Evolutionary conservation across 2,329 filamentous ascomycete species (phyloP), one percentile per base, ranked within the genome.

Genomic region (Monosporascus sp.): DNA sequence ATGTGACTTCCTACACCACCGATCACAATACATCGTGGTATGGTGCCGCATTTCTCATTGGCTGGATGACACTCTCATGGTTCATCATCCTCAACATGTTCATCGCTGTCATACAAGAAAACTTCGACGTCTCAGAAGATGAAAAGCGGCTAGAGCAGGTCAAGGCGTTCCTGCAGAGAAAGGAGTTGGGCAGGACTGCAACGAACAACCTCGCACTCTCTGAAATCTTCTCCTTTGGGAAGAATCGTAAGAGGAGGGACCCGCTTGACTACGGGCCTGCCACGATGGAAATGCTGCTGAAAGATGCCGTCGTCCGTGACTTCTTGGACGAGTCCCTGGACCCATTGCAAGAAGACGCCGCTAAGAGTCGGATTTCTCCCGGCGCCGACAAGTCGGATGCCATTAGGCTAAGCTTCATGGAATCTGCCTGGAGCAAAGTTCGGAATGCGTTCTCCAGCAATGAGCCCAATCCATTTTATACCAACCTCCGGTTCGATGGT

Each of bases 21-120:
- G 63, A 67, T 6, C 83, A 78, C 60, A 78, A 85, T 39, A 95
- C 89, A n/a, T 82, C 89, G 8, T 97, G 94, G 93, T 91, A 97
- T 52, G 91, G 89, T 9, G 91, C 93, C 8, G 79, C 89, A 1
- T 97, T 99, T 62, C 80, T 96, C 61, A 90, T 97, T 57, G 81
- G 92, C 60, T 99, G 94, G 94, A 97, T 96, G 70, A 94, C 96
- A 53, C 80, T 99, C 44, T 82, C 91, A 6, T 97, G 95, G 70
- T 93, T 97, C 68, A 96, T 99, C 72, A 82, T 97, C 56, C 75
- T 99, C 74, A 99, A 97, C 67, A 99, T 99, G 94, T 99, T 99
- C 77, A 97, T 99, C 89, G 94, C 94, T 78, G 94, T 99, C 73
- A 99, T 99, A 60, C 94, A 99, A 70, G 94, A 99, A 68, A 99